These are phyloP conservation scores for Lanmaoa pseudosensibilis DNA, from an alignment of 768 basidiomycete species.

Conservation along the genomic window DNA sequence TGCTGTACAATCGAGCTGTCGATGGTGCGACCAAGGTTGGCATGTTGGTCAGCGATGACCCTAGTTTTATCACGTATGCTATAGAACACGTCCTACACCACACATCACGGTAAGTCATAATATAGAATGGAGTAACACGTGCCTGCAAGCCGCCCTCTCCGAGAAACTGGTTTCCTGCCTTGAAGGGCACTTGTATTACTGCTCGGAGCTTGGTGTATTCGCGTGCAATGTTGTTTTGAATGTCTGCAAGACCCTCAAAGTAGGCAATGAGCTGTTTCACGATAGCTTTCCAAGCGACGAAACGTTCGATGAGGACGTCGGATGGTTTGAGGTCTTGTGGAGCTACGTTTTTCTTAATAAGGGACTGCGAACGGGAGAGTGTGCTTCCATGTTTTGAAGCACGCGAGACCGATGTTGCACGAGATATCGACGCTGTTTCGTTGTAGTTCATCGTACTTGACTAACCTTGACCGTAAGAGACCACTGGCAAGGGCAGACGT, in stretches of 20 bases:
- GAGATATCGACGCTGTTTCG: conserved; percentile 55
- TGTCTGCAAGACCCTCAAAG: conserved; percentile 68
- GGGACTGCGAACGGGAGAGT: conserved; percentile 74
- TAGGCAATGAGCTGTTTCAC: conserved; percentile 95
- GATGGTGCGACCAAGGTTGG: conserved; percentile 93
- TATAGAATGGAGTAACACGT: conserved; percentile 16
- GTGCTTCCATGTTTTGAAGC: conserved; percentile 66
- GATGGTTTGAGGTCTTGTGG: conserved; percentile 88
- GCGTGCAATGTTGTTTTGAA: conserved; percentile 90
- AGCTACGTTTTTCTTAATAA: conserved; percentile 94
- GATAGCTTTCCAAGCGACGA: conserved; percentile 93
- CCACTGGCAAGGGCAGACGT: conserved; percentile 19
- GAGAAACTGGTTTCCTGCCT: conserved; percentile 93
- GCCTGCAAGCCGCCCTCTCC: conserved; percentile 96
- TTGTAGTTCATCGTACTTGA: conserved; percentile 35
- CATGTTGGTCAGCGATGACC: conserved; percentile 91
- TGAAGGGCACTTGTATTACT: conserved; percentile 96
- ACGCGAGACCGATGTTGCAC: conserved; percentile 72
- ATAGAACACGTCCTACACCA: conserved; percentile 82
- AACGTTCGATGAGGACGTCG: conserved; percentile 95
- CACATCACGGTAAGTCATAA: background rate
- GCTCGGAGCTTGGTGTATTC: conserved; percentile 92
- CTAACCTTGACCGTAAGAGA: background rate
- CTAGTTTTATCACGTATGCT: conserved; percentile 91
- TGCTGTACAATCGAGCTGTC: conserved; percentile 98